These are phyloP conservation scores for Dunaliella primolecta DNA, from an alignment of 139 green algal genomes.

Conservation along the genomic window DNA sequence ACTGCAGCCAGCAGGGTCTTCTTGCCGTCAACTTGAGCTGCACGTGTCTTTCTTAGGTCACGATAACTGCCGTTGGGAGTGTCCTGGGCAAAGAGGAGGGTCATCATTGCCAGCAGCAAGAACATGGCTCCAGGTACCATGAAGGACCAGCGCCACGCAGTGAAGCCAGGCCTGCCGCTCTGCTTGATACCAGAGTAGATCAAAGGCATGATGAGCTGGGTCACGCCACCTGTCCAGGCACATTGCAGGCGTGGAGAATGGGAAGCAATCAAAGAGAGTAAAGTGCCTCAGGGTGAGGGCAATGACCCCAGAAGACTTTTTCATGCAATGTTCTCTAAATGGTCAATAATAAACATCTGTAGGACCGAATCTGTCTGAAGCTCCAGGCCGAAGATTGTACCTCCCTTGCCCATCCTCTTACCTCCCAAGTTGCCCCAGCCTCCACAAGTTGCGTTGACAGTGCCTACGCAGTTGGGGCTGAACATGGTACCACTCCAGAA, in stretches of 20 bases:
- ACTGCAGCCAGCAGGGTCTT: not conserved
- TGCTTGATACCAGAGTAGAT: slow-evolving; percentile 57
- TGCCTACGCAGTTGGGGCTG: slow-evolving; percentile 82
- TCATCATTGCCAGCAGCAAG: slow-evolving; percentile 63
- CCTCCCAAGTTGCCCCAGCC: slow-evolving; percentile 88
- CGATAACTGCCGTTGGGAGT: slow-evolving; percentile 84
- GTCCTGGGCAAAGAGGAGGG: slow-evolving; percentile 68
- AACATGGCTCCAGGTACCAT: slow-evolving; percentile 67
- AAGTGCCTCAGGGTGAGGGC: not conserved
- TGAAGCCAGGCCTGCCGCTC: slow-evolving; percentile 35
- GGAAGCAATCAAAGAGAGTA: not conserved
- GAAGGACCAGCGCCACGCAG: slow-evolving; percentile 72
- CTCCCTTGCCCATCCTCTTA: not conserved
- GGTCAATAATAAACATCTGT: not conserved
- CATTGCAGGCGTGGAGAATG: no score
- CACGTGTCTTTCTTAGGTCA: slow-evolving; percentile 65
- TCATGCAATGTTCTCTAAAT: not conserved
- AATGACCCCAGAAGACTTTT: not conserved
- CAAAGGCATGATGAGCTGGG: slow-evolving; percentile 90
- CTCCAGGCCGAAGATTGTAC: no score
- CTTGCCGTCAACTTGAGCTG: not conserved
- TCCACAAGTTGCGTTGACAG: slow-evolving; percentile 83
- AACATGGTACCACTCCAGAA: slow-evolving; percentile 90
- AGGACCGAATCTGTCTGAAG: no score
- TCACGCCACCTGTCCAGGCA: slow-evolving; percentile 53